Conservation (phyloP, 179 eudicot species). For the Camellia oleifera region DNA sequence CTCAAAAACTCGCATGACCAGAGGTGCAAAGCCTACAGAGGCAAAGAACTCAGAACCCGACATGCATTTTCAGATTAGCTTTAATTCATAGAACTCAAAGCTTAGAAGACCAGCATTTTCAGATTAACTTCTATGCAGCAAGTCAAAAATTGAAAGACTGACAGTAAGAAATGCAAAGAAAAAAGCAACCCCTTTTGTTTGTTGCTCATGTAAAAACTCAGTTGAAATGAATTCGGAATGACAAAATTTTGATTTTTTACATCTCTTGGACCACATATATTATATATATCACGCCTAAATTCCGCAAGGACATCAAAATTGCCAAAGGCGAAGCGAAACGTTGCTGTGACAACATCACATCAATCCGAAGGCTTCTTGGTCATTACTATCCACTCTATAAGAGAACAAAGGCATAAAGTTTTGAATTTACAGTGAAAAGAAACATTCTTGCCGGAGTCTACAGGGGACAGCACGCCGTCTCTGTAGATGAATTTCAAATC, state of each 20-base stretch:
- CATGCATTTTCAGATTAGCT: background rate
- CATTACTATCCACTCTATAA: slow-evolving; percentile 62
- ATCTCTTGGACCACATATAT: slow-evolving; percentile 16
- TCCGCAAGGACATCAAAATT: slow-evolving; percentile 37
- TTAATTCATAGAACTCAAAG: background rate
- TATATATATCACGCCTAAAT: slow-evolving; percentile 19
- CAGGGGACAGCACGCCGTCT: slow-evolving; percentile 60
- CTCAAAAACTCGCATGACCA: too few relatives aligned
- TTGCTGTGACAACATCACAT: slow-evolving; percentile 19
- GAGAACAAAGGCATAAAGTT: slow-evolving; percentile 73
- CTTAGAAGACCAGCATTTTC: background rate
- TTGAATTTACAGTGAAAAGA: slow-evolving; percentile 79
- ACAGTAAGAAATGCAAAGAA: background rate
- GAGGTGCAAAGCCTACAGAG: background rate
- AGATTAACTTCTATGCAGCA: slow-evolving; percentile 6
- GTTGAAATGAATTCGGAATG: slow-evolving; percentile 1
- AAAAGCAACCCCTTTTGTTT: background rate
- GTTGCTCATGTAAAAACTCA: slow-evolving; percentile 14
- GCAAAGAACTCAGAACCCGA: background rate
- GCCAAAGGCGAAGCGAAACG: slow-evolving; percentile 23
- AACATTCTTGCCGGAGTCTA: slow-evolving; percentile 36
- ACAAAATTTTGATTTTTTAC: slow-evolving; percentile 25
- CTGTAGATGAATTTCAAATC: slow-evolving; percentile 45
- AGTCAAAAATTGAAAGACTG: background rate
- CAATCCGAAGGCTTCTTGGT: slow-evolving; percentile 53